phyloP scores from a whole-genome alignment of 345 rosid genomes.

The Pistacia integerrima region DNA sequence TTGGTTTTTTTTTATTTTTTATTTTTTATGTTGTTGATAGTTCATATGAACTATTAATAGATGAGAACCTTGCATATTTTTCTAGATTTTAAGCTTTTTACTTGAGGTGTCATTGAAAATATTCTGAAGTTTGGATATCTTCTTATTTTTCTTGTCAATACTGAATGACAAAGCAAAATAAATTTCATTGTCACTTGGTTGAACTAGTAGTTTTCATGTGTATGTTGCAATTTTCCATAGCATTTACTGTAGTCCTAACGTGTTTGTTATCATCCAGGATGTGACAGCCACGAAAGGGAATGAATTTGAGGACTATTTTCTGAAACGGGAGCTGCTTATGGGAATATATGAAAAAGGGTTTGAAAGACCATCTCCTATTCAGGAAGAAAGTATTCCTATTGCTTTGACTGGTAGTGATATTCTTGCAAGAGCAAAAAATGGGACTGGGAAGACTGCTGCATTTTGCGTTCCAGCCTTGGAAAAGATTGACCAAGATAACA shows the following conservation, averaged over 20 bases:
- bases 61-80: background rate
- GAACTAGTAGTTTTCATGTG: background rate
- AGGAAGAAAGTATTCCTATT: conserved; percentile 99
- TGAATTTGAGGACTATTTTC: conserved; percentile 97
- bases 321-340: conserved; percentile 92
- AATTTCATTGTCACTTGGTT: background rate
- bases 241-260: background rate
- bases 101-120: background rate
- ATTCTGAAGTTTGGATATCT: background rate
- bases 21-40: background rate
- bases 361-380: conserved; percentile 99
- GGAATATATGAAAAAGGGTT: conserved; percentile 99
- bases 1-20: background rate
- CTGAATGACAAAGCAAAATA: background rate
- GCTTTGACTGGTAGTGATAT: conserved; percentile 99
- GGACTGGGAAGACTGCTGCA: conserved; percentile 99
- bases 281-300: conserved; percentile 99
- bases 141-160: background rate
- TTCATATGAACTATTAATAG: background rate
- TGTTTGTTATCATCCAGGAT: conserved; percentile 55
- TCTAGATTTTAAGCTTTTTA: background rate
- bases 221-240: background rate
- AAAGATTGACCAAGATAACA: conserved; percentile 92
- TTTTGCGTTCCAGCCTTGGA: conserved; percentile 97
- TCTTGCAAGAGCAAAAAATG: conserved; percentile 99